Evolutionary conservation across 2,329 filamentous ascomycete species (phyloP), one percentile per base, ranked within the genome.

Genomic region (Mycosphaerella sp.): DNA sequence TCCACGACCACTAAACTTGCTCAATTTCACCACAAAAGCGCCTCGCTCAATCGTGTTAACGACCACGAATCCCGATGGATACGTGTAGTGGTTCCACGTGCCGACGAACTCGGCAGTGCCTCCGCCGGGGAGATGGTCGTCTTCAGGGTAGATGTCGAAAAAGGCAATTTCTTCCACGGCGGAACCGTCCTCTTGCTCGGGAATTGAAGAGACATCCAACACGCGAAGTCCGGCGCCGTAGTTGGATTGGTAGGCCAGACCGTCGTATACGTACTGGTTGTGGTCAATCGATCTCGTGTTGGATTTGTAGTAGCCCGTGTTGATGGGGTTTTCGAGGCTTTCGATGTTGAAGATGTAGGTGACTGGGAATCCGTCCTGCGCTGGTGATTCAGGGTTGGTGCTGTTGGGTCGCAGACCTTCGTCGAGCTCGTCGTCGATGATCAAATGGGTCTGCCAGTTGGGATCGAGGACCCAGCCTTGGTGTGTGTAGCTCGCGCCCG

Each of bases 391-490:
- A 23, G 59, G 56, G 26, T 53, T 53, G 17, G 59, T 55, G 48
- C 59, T 55, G 0, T 70, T 75, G 0, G 71, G 70, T 6, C 72
- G 75, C 0, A 69, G 66, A 3, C 75, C 64, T 68, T 81, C 79
- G 53, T 81, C 78, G 9, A 76, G 70, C 63, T 81, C 78, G 58
- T 81, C 78, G 58, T 80, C 78, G 4, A 79, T 63, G 11, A 80
- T 69, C 3, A 80, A 72, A 61, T 72, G 78, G 43, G 73, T 62
- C 60, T 73, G 72, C 64, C 68, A 74, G 47, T 72, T 64, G 9
- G 68, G 63, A 62, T 80, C 75, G 23, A 77, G 69, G 6, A 80
- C 67, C 75, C 76, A 78, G 8, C 78, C 79, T 64, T 79, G 77
- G 58, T 81, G 78, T 2, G 77, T 77, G 64, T 80, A 81, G 29